phyloP scores from a whole-genome alignment of 1,139 yeast species.

The Debaryomycetaceae sp. region DNA sequence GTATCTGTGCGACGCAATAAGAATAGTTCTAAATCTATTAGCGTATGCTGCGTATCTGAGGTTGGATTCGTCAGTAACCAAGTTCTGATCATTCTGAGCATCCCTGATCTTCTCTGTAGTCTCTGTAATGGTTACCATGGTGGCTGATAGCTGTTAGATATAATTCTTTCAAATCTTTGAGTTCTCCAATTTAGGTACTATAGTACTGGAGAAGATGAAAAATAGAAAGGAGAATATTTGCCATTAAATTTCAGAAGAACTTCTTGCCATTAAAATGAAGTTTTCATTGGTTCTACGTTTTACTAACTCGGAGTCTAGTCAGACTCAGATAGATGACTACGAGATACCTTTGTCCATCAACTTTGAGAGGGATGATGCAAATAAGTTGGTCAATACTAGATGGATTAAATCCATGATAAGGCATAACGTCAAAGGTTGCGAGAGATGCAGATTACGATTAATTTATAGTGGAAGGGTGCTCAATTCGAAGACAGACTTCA shows the following conservation, averaged over 20 bases:
- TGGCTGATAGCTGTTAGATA: too few species aligned
- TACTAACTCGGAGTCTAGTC: slow-evolving; percentile 24
- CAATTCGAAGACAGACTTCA: slow-evolving; percentile 56
- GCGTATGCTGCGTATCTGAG: slow-evolving; percentile 83
- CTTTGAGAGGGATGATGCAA: slow-evolving; percentile 31
- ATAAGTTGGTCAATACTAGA: slow-evolving; percentile 25
- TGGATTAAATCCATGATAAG: slow-evolving; percentile 33
- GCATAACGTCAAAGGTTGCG: slow-evolving; percentile 20
- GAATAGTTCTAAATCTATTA: slow-evolving; percentile 65
- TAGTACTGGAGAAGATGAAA: too few species aligned
- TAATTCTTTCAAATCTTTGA: too few species aligned
- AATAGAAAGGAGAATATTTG: too few species aligned
- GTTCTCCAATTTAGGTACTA: too few species aligned
- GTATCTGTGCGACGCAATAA: slow-evolving; percentile 75
- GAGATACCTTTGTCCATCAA: slow-evolving; percentile 28
- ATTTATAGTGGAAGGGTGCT: slow-evolving; percentile 74
- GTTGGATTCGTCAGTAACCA: slow-evolving; percentile 35
- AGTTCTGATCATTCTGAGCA: slow-evolving; percentile 1
- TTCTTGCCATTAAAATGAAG: slow-evolving; percentile 12
- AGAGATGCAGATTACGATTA: slow-evolving; percentile 58
- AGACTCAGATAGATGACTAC: slow-evolving; percentile 24
- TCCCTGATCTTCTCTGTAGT: slow-evolving; percentile 1
- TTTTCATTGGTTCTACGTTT: slow-evolving; percentile 26
- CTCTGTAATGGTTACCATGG: slow-evolving; percentile 1
- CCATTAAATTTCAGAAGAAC: neutral